A percentile compares a stretch with the other conserved stretches of the same genome.
These are phyloP conservation scores for Skeletonema grethae DNA, from an alignment of 108 stramenopile genomes.

Conservation along the genomic window DNA sequence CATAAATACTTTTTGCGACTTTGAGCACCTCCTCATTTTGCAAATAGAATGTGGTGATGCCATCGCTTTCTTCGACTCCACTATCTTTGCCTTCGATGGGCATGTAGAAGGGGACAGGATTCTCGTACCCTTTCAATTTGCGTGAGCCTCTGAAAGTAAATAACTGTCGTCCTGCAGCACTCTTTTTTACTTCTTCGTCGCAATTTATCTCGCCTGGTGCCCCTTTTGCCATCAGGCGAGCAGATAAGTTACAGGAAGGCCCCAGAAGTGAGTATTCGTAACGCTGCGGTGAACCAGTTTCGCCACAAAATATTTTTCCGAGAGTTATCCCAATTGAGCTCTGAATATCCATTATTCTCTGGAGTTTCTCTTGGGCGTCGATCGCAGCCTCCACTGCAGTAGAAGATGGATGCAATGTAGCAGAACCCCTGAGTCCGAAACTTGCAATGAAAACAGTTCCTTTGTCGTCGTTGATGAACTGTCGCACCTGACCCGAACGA, in stretches of 20 bases:
- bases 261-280: slow-evolving; percentile 51
- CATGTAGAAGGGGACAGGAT: slow-evolving; percentile 21
- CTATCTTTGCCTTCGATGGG: slow-evolving; percentile 7
- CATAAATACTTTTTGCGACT: slow-evolving; percentile 2
- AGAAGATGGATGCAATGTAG: slow-evolving; percentile 19
- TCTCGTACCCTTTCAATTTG: slow-evolving; percentile 27
- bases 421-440: slow-evolving; percentile 28
- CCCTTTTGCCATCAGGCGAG: slow-evolving; percentile 50
- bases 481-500: slow-evolving; percentile 50
- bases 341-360: slow-evolving; percentile 24
- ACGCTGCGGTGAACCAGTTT: slow-evolving; percentile 30
- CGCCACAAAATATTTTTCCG: slow-evolving; percentile 48
- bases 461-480: slow-evolving; percentile 63
- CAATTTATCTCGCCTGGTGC: slow-evolving; percentile 23
- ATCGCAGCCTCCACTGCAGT: slow-evolving; percentile 25
- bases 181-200: slow-evolving; percentile 26
- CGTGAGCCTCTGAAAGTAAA: slow-evolving; percentile 12
- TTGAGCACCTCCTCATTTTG: slow-evolving; percentile 16
- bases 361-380: slow-evolving; percentile 23
- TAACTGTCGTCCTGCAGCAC: background rate
- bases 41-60: slow-evolving; percentile 14
- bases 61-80: slow-evolving; percentile 4
- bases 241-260: slow-evolving; percentile 44
- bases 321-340: slow-evolving; percentile 44
- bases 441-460: slow-evolving; percentile 41